Conservation (phyloP, 768 basidiomycete genomes). For the Termitomyces sp. region DNA sequence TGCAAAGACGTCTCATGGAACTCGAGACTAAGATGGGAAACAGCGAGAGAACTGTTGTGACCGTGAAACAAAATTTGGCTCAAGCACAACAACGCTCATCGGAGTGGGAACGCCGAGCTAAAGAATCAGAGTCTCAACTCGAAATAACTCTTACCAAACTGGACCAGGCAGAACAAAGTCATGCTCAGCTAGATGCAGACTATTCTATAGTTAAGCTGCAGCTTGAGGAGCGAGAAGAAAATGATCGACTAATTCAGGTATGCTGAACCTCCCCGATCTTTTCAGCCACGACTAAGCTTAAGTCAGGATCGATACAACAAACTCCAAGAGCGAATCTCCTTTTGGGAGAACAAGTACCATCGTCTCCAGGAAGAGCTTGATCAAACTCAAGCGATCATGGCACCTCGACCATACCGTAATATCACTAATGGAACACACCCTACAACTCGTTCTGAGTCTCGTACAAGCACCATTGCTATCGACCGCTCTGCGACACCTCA, state of each 20-base stretch:
- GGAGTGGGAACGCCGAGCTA: constrained; percentile 79
- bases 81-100: constrained; percentile 73
- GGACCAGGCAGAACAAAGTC: constrained; percentile 63
- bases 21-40: constrained; percentile 57
- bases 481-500: constrained; percentile 49
- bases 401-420: constrained; percentile 32
- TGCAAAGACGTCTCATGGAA: constrained; percentile 73
- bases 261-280: constrained; percentile 1
- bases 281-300: background rate
- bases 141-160: constrained; percentile 55
- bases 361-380: constrained; percentile 57
- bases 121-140: constrained; percentile 62
- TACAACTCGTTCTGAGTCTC: constrained; percentile 68
- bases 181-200: constrained; percentile 66
- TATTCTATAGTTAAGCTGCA: constrained; percentile 62
- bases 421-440: constrained; percentile 38
- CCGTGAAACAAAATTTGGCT: constrained; percentile 57
- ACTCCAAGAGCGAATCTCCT: constrained; percentile 59
- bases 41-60: constrained; percentile 52
- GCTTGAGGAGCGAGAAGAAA: constrained; percentile 71
- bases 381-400: constrained; percentile 32
- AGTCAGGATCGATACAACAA: constrained; percentile 66
- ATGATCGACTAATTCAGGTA: constrained; percentile 66
- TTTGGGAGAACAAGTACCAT: constrained; percentile 55
- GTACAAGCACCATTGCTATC: constrained; percentile 58